Conservation (phyloP, 441 rosid genomes). For the Biscutella laevigata region DNA sequence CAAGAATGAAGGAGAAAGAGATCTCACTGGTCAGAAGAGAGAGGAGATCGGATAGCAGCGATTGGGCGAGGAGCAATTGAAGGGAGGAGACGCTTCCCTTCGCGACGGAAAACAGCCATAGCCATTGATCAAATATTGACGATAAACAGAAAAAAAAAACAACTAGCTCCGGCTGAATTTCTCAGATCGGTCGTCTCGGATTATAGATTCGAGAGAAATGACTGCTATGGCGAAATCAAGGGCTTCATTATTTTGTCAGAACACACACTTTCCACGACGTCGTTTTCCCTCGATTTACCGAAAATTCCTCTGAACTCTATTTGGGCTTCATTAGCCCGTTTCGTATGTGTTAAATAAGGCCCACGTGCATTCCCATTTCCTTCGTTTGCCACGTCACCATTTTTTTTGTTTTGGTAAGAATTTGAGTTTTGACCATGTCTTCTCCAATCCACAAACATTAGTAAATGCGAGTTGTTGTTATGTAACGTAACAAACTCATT, state of each 20-base stretch:
- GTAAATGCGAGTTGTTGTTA: neutral
- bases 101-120: constrained; percentile 84
- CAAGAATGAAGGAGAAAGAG: constrained; percentile 8
- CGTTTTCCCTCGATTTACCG: neutral
- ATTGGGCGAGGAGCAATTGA: constrained; percentile 52
- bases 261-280: constrained; percentile 2
- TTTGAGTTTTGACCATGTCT: neutral
- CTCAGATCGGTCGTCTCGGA: constrained; percentile 20
- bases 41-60: constrained; percentile 46
- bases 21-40: constrained; percentile 43
- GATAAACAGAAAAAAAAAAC: constrained; percentile 12
- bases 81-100: constrained; percentile 75
- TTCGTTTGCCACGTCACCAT: neutral
- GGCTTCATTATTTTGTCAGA: constrained; percentile 16
- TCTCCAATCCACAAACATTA: neutral
- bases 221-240: constrained; percentile 15
- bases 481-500: constrained; percentile 8
- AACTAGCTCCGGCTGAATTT: constrained; percentile 25
- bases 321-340: neutral
- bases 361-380: neutral
- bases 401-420: neutral
- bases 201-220: constrained; percentile 20
- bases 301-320: constrained; percentile 2
- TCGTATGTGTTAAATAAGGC: no score
- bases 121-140: constrained; percentile 45